These are phyloP conservation scores for Henckelia pumila DNA, from an alignment of 257 asterid species.

Conservation along the genomic window DNA sequence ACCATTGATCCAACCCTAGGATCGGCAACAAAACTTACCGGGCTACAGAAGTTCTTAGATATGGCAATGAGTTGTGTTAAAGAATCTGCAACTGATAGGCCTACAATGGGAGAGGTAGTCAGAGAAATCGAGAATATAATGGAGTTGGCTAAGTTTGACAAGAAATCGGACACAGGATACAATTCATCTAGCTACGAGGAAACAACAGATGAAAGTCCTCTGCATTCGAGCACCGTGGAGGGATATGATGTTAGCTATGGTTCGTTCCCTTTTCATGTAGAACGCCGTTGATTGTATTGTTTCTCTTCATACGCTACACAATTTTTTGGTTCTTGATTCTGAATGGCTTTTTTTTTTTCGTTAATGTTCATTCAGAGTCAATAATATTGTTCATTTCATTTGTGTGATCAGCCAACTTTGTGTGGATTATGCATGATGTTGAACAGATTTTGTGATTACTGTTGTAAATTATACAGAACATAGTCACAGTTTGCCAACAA, in stretches of 20 bases:
- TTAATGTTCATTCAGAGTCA: background rate
- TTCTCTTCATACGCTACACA: background rate
- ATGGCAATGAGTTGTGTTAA: constrained; percentile 45
- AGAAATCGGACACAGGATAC: constrained; percentile 18
- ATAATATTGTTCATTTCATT: background rate
- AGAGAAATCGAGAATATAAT: constrained; percentile 70
- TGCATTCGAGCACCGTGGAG: constrained; percentile 35
- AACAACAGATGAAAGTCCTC: constrained; percentile 43
- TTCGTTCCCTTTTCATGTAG: constrained; percentile 38
- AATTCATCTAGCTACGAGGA: constrained; percentile 40
- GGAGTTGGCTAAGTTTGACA: constrained; percentile 36
- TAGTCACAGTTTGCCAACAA: background rate
- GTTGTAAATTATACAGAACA: background rate
- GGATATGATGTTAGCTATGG: constrained; percentile 62
- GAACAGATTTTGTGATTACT: too few relatives aligned
- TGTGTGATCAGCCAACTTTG: background rate
- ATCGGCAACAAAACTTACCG: constrained; percentile 37
- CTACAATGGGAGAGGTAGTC: constrained; percentile 78
- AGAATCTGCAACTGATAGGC: constrained; percentile 64
- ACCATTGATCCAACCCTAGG: constrained; percentile 53
- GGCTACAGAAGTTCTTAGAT: constrained; percentile 44
- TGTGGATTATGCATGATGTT: background rate
- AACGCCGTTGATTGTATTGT: constrained; percentile 19
- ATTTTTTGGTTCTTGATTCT: background rate
- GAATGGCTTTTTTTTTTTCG: too few relatives aligned